phyloP scores from a whole-genome alignment of 768 basidiomycete species.

The Mycena metata region DNA sequence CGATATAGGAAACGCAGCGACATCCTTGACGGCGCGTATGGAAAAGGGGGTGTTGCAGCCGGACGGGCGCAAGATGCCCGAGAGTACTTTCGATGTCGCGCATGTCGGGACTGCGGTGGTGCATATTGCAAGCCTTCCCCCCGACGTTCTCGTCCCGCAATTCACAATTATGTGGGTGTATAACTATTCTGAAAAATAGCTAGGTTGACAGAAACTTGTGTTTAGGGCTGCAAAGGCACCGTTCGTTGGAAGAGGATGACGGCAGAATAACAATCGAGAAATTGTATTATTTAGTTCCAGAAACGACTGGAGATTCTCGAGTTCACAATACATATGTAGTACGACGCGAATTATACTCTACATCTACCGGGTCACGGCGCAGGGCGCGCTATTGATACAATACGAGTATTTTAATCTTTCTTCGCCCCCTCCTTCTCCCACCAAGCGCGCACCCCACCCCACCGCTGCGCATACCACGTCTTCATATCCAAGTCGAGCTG shows the following conservation, averaged over 20 bases:
- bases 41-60: slow-evolving; percentile 73
- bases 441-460: slow-evolving; percentile 32
- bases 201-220: too few relatives aligned
- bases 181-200: too few relatives aligned
- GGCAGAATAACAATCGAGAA: too few relatives aligned
- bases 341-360: too few relatives aligned
- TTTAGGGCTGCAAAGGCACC: slow-evolving; percentile 46
- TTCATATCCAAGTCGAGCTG: slow-evolving; percentile 13
- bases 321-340: too few relatives aligned
- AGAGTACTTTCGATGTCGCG: slow-evolving; percentile 77
- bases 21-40: slow-evolving; percentile 65
- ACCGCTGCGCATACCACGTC: slow-evolving; percentile 29
- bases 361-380: too few relatives aligned
- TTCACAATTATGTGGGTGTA: slow-evolving; percentile 79
- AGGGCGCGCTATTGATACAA: background rate
- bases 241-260: slow-evolving; percentile 47
- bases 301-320: too few relatives aligned
- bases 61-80: slow-evolving; percentile 68
- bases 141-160: slow-evolving; percentile 76
- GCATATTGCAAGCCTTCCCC: slow-evolving; percentile 77
- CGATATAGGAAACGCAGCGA: slow-evolving; percentile 83
- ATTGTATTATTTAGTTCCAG: too few relatives aligned
- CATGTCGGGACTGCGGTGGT: slow-evolving; percentile 82
- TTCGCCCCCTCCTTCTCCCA: slow-evolving; percentile 28
- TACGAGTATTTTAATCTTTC: slow-evolving; percentile 1